Base-by-base conservation (phyloP, 1,139 yeast species). In the Candida pseudoviswanathii region DNA sequence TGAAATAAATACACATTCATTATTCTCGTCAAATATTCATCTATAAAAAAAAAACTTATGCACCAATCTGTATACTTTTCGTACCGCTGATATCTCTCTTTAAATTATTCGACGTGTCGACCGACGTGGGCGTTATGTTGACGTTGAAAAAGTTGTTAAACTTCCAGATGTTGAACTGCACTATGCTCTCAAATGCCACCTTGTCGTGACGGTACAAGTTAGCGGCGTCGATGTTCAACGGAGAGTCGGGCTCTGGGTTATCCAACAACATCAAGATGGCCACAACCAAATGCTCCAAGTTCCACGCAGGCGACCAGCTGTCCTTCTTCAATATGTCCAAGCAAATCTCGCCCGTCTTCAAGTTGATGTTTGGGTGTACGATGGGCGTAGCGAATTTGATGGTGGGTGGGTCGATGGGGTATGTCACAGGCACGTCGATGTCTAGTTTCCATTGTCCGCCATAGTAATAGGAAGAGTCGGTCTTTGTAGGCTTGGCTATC, bases 251-350 rank as follows among this genome's bases (percentile, higher is more conserved):
- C 62, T 87, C 96, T 0, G 96, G 96, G 49, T 84, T 84, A 49
- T 80, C 82, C 24, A 91, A 67, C 54, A 91, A 75, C 62, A 84
- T 77, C 49, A 86, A 70, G 1, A 90, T 81, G 0, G 96, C 96
- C 30, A 82, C 77, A 44, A 89, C 73, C n/a, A 89, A 77, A 50
- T 87, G 77, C 47, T 83, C 73, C 41, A 91, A 64, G 40, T 88
- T 84, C 96, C 96, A 91, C 1, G 96, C 96, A 0, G 97, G 97
- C 0, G 94, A 81, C 97, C 97, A 91, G 53, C 78, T 80, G 7
- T 70, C 77, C 37, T 62, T 64, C 57, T 83, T 82, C 49, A 88
- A 72, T 10, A 90, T 86, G 63, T 90, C 96, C n/a, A 91, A 69
- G 65, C 97, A 91, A 3, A 89, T 86, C 56, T 86, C 94, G 0